These are phyloP conservation scores for Tylopilus vinaceipallidus DNA, from an alignment of 768 basidiomycete species.

Conservation along the genomic window DNA sequence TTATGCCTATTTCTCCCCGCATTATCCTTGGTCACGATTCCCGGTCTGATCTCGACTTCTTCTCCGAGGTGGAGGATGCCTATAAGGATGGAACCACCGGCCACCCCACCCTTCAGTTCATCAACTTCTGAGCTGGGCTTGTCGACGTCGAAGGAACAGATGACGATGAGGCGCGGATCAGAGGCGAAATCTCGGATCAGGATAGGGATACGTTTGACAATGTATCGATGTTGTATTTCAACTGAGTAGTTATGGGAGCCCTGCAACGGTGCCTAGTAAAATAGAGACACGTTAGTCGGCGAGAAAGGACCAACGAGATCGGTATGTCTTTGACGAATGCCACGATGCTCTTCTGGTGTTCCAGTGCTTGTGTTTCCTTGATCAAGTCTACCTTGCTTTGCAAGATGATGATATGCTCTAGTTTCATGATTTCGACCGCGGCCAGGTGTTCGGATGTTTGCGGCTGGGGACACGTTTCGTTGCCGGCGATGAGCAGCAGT, in stretches of 20 bases:
- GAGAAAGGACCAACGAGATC: neutral
- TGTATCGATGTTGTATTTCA: conserved; percentile 99
- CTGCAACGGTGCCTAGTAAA: conserved; percentile 87
- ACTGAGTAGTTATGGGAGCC: conserved; percentile 95
- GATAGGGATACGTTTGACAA: conserved; percentile 94
- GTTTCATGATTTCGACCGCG: conserved; percentile 99
- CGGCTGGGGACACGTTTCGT: conserved; percentile 98
- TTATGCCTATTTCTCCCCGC: conserved; percentile 88
- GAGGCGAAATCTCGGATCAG: conserved; percentile 91
- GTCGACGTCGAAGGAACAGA: conserved; percentile 99
- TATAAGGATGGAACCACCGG: conserved; percentile 94
- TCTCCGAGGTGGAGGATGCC: conserved; percentile 88
- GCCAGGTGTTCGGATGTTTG: conserved; percentile 99
- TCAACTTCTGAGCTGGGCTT: conserved; percentile 97
- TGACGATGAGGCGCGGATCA: conserved; percentile 92
- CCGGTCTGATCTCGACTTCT: conserved; percentile 96
- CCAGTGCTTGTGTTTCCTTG: conserved; percentile 89
- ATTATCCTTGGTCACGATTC: conserved; percentile 93
- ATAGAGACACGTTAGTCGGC: neutral
- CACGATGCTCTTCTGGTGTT: conserved; percentile 94
- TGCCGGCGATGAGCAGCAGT: conserved; percentile 90
- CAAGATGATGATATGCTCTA: conserved; percentile 95
- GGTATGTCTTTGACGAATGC: conserved; percentile 89
- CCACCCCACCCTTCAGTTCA: conserved; percentile 97
- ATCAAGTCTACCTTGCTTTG: conserved; percentile 99